Evolutionary conservation across 164 flowering plant genomes (phyloP).

Genomic region (Pachysandra terminalis): DNA sequence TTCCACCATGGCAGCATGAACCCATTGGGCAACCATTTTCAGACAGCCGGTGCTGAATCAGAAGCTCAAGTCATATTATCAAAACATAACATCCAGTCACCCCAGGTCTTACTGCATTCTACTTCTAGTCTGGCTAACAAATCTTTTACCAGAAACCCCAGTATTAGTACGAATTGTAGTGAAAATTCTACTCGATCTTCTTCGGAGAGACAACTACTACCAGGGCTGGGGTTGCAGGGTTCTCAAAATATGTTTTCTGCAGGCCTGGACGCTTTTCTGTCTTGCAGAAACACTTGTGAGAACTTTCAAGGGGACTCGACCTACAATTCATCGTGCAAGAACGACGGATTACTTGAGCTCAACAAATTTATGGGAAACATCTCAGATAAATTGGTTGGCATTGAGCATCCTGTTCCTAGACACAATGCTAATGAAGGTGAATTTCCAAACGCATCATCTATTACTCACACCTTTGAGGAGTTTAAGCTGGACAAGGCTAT

Average conservation of each 20-base stretch:
- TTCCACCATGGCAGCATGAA: constrained; percentile 12
- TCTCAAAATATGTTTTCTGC: constrained; percentile 18
- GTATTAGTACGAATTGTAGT: constrained; percentile 30
- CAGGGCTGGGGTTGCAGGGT: constrained; percentile 24
- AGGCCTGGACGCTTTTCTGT: constrained; percentile 6
- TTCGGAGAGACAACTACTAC: constrained; percentile 29
- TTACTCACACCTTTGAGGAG: constrained; percentile 21
- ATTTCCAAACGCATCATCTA: constrained; percentile 19
- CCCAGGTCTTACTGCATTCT: constrained; percentile 17
- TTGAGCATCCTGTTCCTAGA: constrained; percentile 14
- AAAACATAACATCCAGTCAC: constrained; percentile 18
- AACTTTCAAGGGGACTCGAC: constrained; percentile 20
- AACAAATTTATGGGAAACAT: constrained; percentile 9
- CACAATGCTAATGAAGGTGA: constrained; percentile 16
- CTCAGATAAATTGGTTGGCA: constrained; percentile 13
- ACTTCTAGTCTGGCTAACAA: constrained; percentile 12
- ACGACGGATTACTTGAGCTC: constrained; percentile 9
- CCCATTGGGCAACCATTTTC: constrained; percentile 16
- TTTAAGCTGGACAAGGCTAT: constrained; percentile 15
- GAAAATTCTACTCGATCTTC: constrained; percentile 36
- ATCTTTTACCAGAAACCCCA: constrained; percentile 18
- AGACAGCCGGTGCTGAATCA: constrained; percentile 8
- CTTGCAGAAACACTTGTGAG: constrained; percentile 14
- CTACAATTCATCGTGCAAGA: constrained; percentile 11
- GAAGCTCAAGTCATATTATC: constrained; percentile 24